Evolutionary conservation across 768 basidiomycete species (phyloP).

Genomic region (Arthromyces matolae): DNA sequence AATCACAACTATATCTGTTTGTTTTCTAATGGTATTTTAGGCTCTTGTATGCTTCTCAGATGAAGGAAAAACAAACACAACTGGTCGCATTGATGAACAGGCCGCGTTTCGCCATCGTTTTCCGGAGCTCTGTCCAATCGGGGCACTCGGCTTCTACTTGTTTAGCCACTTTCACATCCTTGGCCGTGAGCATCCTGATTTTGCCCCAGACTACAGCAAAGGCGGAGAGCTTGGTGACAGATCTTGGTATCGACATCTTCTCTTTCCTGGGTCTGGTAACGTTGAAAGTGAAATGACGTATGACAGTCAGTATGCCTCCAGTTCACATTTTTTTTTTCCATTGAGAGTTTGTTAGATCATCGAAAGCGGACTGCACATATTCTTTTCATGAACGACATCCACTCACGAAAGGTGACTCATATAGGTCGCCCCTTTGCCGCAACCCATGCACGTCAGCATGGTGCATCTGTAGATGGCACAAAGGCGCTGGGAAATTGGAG

Average conservation of each 20-base stretch:
- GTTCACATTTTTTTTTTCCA: too few species aligned
- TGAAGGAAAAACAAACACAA: not conserved
- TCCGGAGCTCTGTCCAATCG: not conserved
- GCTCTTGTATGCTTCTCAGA: not conserved
- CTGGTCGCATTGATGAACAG: not conserved
- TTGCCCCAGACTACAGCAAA: not conserved
- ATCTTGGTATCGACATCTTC: not conserved
- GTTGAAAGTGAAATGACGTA: constrained; percentile 23
- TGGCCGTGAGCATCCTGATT: not conserved
- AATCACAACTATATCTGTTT: not conserved
- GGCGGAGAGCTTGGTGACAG: not conserved
- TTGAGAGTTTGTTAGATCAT: constrained; percentile 28
- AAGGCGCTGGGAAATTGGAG: constrained; percentile 22
- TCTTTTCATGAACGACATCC: constrained; percentile 20
- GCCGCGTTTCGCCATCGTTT: constrained; percentile 1
- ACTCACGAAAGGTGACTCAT: constrained; percentile 7
- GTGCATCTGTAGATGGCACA: constrained; percentile 16
- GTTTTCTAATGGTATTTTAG: too few species aligned
- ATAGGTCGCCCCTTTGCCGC: constrained; percentile 17
- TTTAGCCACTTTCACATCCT: not conserved
- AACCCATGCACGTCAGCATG: constrained; percentile 16
- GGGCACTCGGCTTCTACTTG: not conserved
- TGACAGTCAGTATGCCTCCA: constrained; percentile 27
- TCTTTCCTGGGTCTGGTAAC: not conserved
- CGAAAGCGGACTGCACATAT: constrained; percentile 17